Conservation (phyloP, 163 green algal genomes). For the Scenedesmus sp. region DNA sequence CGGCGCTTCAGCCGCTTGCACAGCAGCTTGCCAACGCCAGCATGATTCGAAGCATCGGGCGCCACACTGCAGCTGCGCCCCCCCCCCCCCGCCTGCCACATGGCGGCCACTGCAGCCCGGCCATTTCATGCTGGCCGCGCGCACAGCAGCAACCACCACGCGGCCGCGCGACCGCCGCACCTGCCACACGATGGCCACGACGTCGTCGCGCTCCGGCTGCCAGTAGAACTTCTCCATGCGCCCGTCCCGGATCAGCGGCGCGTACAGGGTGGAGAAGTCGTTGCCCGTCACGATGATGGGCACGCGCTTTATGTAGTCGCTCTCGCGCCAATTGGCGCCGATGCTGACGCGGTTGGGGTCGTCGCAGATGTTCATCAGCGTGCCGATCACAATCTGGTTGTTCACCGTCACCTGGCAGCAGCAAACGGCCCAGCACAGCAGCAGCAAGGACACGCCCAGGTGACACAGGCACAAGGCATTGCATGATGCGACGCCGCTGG, state of each 20-base stretch:
- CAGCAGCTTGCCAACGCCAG: no score
- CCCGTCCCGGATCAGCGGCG: slow-evolving; percentile 85
- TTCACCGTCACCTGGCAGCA: slow-evolving; percentile 85
- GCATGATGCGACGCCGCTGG: no score
- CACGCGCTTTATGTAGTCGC: slow-evolving; percentile 71
- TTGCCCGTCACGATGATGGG: slow-evolving; percentile 96
- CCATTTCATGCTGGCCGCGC: neutral
- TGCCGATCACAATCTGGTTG: slow-evolving; percentile 95
- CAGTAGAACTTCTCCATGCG: slow-evolving; percentile 97
- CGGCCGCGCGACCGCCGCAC: slow-evolving; percentile 63
- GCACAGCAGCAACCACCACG: neutral
- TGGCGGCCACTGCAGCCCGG: neutral
- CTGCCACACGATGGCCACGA: slow-evolving; percentile 82
- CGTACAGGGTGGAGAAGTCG: slow-evolving; percentile 92
- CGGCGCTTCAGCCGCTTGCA: no score
- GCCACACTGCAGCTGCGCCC: no score
- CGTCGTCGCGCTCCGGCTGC: slow-evolving; percentile 82
- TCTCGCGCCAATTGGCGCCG: slow-evolving; percentile 77
- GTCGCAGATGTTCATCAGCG: slow-evolving; percentile 97
- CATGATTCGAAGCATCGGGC: no score
- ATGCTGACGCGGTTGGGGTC: slow-evolving; percentile 84
- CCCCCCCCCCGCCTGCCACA: no score
- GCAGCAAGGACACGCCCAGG: no score
- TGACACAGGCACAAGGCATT: no score
- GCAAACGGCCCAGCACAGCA: no score